phyloP scores from a whole-genome alignment of 2,329 filamentous ascomycete genomes.

The Aspergillus amoenus region DNA sequence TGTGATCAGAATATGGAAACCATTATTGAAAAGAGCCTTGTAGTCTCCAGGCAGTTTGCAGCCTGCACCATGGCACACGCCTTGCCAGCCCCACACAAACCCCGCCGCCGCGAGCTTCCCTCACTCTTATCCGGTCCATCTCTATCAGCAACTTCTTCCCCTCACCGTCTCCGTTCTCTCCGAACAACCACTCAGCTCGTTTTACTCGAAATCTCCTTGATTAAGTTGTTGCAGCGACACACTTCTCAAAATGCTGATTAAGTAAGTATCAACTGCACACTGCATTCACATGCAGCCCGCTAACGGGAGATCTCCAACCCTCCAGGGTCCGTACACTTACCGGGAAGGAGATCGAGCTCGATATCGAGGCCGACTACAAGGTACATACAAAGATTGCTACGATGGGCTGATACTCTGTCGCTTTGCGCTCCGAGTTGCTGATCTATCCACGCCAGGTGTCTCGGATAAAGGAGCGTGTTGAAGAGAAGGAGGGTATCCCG shows the following conservation, averaged over 20 bases:
- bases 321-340: slow-evolving; percentile 91
- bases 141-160: slow-evolving; percentile 9
- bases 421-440: background rate
- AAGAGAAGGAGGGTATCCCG: slow-evolving; percentile 98
- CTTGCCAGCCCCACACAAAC: slow-evolving; percentile 29
- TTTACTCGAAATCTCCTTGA: background rate
- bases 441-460: slow-evolving; percentile 62
- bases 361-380: slow-evolving; percentile 93
- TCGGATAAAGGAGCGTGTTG: slow-evolving; percentile 97
- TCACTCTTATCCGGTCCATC: slow-evolving; percentile 5
- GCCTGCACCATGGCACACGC: too few species aligned
- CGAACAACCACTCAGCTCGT: background rate
- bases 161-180: slow-evolving; percentile 13
- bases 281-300: background rate
- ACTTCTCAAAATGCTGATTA: slow-evolving; percentile 50
- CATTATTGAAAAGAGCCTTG: too few species aligned
- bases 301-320: slow-evolving; percentile 11
- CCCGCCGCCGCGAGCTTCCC: slow-evolving; percentile 27
- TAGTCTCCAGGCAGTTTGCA: too few species aligned
- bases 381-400: slow-evolving; percentile 45
- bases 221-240: background rate
- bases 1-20: too few species aligned
- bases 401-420: background rate
- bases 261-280: slow-evolving; percentile 37
- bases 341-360: slow-evolving; percentile 97